Evolutionary conservation across 345 rosid species (phyloP).

Genomic region (Eucalyptus guilfoylei): DNA sequence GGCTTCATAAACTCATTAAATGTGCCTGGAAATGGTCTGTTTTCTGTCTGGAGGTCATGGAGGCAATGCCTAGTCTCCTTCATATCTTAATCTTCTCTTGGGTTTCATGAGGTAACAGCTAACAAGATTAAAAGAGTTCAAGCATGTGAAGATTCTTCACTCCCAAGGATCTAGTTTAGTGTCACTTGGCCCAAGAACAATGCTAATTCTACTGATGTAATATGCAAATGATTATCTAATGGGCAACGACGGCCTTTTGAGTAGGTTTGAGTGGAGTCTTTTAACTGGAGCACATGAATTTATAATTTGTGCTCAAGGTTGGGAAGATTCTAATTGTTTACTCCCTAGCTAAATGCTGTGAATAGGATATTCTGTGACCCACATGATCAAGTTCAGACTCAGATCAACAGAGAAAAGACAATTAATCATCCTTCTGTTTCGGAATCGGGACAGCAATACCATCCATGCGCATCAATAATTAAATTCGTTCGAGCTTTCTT

Average conservation of each 20-base stretch:
- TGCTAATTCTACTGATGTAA: background rate
- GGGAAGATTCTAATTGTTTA: background rate
- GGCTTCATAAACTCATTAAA: background rate
- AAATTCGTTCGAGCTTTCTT: background rate
- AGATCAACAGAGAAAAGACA: background rate
- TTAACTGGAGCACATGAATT: background rate
- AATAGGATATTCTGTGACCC: background rate
- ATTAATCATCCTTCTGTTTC: background rate
- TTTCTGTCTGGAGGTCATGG: background rate
- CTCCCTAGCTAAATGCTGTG: background rate
- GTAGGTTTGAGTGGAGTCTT: background rate
- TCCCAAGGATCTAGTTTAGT: background rate
- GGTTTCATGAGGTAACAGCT: background rate
- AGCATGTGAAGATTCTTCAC: background rate
- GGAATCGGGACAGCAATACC: background rate
- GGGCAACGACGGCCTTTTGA: background rate
- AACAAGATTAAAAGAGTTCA: background rate
- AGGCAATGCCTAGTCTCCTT: background rate
- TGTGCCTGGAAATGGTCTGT: background rate
- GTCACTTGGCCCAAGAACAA: background rate
- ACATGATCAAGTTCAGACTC: background rate
- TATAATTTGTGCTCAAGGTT: background rate
- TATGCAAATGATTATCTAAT: background rate
- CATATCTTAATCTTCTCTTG: background rate
- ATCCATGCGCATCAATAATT: background rate